Percentiles rank a stretch among this genome's conserved stretches.
These are phyloP conservation scores for Neofusicoccum umdonicola DNA, from an alignment of 2,329 filamentous ascomycete genomes.

Conservation along the genomic window DNA sequence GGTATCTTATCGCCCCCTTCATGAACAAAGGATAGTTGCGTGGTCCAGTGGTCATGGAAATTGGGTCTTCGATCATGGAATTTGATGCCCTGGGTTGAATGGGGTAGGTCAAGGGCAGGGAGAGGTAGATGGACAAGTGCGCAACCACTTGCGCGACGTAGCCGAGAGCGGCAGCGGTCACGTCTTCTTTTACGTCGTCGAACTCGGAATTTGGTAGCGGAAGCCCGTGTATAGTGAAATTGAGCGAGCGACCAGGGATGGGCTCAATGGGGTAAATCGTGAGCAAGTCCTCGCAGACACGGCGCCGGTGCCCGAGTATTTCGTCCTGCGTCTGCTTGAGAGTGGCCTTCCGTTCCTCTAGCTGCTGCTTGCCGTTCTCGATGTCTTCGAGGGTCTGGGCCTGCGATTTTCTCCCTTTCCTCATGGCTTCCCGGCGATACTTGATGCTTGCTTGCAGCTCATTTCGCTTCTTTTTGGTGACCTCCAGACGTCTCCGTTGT, in stretches of 20 bases:
- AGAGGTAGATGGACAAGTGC: conserved; percentile 78
- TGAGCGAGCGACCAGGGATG: conserved; percentile 60
- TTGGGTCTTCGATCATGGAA: conserved; percentile 72
- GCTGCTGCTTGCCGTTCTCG: conserved; percentile 45
- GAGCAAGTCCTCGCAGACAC: conserved; percentile 80
- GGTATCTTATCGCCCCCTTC: conserved; percentile 69
- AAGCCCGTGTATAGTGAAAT: conserved; percentile 79
- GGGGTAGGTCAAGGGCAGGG: conserved; percentile 76
- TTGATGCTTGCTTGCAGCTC: conserved; percentile 67
- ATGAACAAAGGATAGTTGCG: conserved; percentile 73
- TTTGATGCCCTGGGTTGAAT: conserved; percentile 70
- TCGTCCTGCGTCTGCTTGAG: conserved; percentile 60
- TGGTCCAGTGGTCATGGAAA: conserved; percentile 48
- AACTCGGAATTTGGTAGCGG: conserved; percentile 77
- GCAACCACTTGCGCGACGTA: conserved; percentile 73
- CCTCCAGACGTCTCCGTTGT: conserved; percentile 65
- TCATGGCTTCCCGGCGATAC: conserved; percentile 66
- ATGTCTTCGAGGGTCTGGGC: conserved; percentile 60
- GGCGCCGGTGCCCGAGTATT: conserved; percentile 80
- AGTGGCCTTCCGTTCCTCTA: conserved; percentile 54
- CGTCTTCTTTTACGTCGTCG: conserved; percentile 68
- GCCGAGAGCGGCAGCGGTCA: conserved; percentile 77
- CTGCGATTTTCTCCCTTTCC: conserved; percentile 60
- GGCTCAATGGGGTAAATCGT: conserved; percentile 79
- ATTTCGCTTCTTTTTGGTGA: conserved; percentile 61